Conservation (phyloP, 2,329 filamentous ascomycete genomes). For the Didymellaceae sp. region DNA sequence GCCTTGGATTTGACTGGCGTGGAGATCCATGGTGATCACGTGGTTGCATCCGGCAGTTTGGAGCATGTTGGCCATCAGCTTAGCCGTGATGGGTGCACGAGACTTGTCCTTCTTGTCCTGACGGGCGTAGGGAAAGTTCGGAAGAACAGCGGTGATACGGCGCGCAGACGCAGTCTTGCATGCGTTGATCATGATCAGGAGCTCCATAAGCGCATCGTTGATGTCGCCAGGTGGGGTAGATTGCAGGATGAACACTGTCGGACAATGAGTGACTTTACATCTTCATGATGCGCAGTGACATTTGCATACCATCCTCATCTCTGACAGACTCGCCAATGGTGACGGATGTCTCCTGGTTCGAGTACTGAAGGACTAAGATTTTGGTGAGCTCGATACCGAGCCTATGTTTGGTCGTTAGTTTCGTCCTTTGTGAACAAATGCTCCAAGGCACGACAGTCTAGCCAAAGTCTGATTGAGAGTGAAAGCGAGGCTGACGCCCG, state of each 20-base stretch:
- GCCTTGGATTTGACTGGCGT: slow-evolving; percentile 91
- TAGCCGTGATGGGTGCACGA: slow-evolving; percentile 93
- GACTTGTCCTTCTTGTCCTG: slow-evolving; percentile 99
- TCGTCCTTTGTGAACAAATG: slow-evolving; percentile 25
- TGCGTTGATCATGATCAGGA: slow-evolving; percentile 97
- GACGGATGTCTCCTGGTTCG: slow-evolving; percentile 86
- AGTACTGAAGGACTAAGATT: slow-evolving; percentile 82
- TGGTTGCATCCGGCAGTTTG: slow-evolving; percentile 92
- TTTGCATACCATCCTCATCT: slow-evolving; percentile 81
- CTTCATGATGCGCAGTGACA: slow-evolving; percentile 9
- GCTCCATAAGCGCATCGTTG: slow-evolving; percentile 97
- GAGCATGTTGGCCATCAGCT: slow-evolving; percentile 96
- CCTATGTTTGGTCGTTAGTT: slow-evolving; percentile 53
- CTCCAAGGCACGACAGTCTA: slow-evolving; percentile 70
- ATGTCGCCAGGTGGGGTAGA: slow-evolving; percentile 94
- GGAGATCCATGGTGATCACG: slow-evolving; percentile 95
- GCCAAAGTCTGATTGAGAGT: slow-evolving; percentile 27
- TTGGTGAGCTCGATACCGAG: slow-evolving; percentile 79
- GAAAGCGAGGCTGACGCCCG: neutral
- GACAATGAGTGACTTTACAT: slow-evolving; percentile 29
- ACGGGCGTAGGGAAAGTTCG: slow-evolving; percentile 94
- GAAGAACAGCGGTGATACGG: slow-evolving; percentile 92
- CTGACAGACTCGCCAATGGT: slow-evolving; percentile 95
- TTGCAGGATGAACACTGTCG: slow-evolving; percentile 87
- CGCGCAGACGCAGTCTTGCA: slow-evolving; percentile 85